Base-by-base conservation (phyloP, 768 basidiomycete species). In the Lentinula lateritia region DNA sequence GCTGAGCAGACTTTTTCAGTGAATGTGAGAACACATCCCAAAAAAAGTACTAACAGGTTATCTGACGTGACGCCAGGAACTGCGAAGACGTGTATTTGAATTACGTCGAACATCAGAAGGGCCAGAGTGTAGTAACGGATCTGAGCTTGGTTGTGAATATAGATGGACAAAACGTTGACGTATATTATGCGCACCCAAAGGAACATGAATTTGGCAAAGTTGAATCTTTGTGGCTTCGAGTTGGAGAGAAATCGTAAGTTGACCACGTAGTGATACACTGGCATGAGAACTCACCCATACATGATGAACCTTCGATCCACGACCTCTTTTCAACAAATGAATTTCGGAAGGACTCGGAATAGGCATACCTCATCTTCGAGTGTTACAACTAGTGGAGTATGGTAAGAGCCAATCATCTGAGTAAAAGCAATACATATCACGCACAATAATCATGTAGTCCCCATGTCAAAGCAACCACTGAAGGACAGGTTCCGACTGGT, bases 61-160 rank as follows among this genome's bases (percentile, higher is more conserved):
- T 76, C 67, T 0, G 67, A 73, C 0, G 74, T 70, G 9, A 80
- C 70, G 5, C 77, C 77, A 5, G 74, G 77, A 18, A 67, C 66
- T 6, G 76, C 63, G 58, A 80, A 80, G 3, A 74, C 65, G 55
- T 82, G 79, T 35, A 79, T 81, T 62, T 81, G 79, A 4, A 75
- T 66, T 1, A 76, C 75, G 57, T 81, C 79, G 62, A 81, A 79
- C 3, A 78, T 61, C 1, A 80, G 65, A 10, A 80, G 73, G 5
- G 72, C 68, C 18, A 81, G 73, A 36, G 76, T 80, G 64, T 80
- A 82, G 63, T 82, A 82, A 48, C 80, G 43, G 16, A 6, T 52
- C 43, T 38, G 32, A 20, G 12, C 12, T 12, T 41, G 13, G 48
- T 45, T 45, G 18, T 6, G 35, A 50, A 23, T 52, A 52, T 23